These are phyloP conservation scores for Rhipidocladum racemiflorum DNA, from an alignment of 176 grass and related monocot genomes.

Conservation along the genomic window DNA sequence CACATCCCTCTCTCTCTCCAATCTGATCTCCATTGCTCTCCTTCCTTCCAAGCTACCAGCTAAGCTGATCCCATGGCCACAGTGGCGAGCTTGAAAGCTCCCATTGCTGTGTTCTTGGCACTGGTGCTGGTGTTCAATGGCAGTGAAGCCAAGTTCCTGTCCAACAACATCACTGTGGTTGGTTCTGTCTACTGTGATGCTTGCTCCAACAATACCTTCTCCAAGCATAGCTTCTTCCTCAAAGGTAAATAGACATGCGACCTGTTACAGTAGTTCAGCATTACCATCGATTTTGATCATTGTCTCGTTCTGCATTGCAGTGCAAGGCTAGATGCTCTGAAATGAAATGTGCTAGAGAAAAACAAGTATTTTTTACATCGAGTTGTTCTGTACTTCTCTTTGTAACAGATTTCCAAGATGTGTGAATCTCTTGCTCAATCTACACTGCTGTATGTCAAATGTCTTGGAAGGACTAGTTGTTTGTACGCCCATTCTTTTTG, in stretches of 20 bases:
- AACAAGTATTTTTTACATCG: conserved; percentile 9
- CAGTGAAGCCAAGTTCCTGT: conserved; percentile 46
- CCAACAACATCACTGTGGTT: conserved; percentile 82
- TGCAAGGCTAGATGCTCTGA: neutral
- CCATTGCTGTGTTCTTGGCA: conserved; percentile 20
- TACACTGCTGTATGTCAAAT: neutral
- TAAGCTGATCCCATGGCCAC: conserved; percentile 8
- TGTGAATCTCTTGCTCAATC: neutral
- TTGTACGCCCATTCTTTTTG: neutral
- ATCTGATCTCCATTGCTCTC: conserved; percentile 24
- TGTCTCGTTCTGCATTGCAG: conserved; percentile 1
- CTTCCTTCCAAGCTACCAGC: neutral
- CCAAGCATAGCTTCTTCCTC: conserved; percentile 94
- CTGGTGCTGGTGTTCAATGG: neutral
- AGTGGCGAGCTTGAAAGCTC: conserved; percentile 30
- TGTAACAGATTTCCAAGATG: neutral
- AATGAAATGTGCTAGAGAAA: neutral
- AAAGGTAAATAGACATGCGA: conserved; percentile 53
- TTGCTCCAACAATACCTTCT: conserved; percentile 94
- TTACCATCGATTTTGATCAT: neutral
- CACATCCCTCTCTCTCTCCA: conserved; percentile 14
- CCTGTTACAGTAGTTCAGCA: neutral
- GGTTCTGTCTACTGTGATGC: conserved; percentile 95
- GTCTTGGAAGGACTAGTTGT: neutral
- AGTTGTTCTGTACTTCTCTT: neutral